Percentiles rank a stretch among this genome's conserved stretches.
phyloP scores from a whole-genome alignment of 2,329 filamentous ascomycete species.

The Penicillium sp. region DNA sequence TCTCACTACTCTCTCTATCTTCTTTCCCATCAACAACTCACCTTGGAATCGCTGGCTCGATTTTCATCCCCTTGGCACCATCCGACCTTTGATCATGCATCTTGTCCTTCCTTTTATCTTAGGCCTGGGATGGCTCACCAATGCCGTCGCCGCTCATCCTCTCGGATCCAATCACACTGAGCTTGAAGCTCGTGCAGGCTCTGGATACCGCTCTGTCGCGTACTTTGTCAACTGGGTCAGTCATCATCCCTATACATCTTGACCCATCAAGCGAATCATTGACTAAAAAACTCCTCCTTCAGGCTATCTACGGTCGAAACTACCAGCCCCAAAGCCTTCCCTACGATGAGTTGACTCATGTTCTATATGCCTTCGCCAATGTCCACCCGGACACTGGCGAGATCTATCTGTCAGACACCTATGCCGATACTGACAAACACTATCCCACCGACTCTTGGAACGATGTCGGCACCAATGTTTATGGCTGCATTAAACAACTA shows the following conservation, averaged over 20 bases:
- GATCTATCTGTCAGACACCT: conserved; percentile 70
- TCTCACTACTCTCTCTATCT: neutral
- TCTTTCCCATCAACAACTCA: neutral
- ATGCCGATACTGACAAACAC: conserved; percentile 67
- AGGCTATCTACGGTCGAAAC: conserved; percentile 82
- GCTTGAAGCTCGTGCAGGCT: conserved; percentile 12
- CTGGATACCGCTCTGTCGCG: conserved; percentile 36
- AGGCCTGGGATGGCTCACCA: conserved; percentile 11
- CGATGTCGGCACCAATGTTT: conserved; percentile 68
- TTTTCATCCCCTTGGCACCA: neutral
- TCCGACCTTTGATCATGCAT: conserved; percentile 12
- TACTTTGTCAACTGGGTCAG: conserved; percentile 50
- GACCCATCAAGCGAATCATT: neutral
- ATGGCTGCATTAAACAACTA: conserved; percentile 75
- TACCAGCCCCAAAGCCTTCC: conserved; percentile 80
- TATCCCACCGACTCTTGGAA: conserved; percentile 67
- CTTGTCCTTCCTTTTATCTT: conserved; percentile 10
- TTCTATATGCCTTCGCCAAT: conserved; percentile 91
- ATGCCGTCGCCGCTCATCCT: conserved; percentile 11
- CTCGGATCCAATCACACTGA: conserved; percentile 1
- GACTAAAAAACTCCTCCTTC: neutral
- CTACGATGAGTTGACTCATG: conserved; percentile 75
- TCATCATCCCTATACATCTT: neutral
- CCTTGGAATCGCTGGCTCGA: conserved; percentile 10
- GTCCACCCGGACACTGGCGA: conserved; percentile 72